Conservation (phyloP, 2,329 filamentous ascomycete species). For the Rhinocladiella mackenziei region DNA sequence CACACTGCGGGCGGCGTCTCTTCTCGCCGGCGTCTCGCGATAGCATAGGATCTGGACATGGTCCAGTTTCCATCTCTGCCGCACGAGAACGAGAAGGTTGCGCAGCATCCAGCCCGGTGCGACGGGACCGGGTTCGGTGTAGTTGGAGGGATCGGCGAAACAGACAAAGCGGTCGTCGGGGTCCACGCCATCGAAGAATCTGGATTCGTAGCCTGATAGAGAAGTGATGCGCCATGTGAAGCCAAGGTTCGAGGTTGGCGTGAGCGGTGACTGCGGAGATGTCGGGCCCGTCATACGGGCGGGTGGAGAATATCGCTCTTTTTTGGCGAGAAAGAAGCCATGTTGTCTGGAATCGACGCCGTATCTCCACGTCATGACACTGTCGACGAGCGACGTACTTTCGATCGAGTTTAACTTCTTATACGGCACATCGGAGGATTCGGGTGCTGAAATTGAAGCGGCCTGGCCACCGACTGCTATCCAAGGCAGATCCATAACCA, state of each 20-base stretch:
- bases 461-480: conserved; percentile 45
- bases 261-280: conserved; percentile 43
- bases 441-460: conserved; percentile 25
- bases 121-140: conserved; percentile 85
- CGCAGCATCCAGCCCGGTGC: conserved; percentile 90
- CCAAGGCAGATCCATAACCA: conserved; percentile 87
- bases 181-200: conserved; percentile 73
- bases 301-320: conserved; percentile 45
- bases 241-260: conserved; percentile 54
- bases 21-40: conserved; percentile 71
- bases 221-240: conserved; percentile 75
- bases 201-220: conserved; percentile 73
- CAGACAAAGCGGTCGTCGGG: conserved; percentile 76
- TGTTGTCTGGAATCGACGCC: conserved; percentile 76
- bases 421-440: conserved; percentile 16
- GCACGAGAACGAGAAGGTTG: conserved; percentile 80
- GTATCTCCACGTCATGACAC: conserved; percentile 83
- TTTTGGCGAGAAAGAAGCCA: conserved; percentile 94
- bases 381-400: conserved; percentile 73
- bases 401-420: conserved; percentile 60
- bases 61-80: conserved; percentile 72
- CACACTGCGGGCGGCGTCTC: conserved; percentile 77
- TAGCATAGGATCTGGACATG: conserved; percentile 85
- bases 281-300: too few species aligned
- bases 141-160: conserved; percentile 91